Base-by-base conservation (phyloP, 1,284 basidiomycete species). In the Ceratobasidium papillatum region DNA sequence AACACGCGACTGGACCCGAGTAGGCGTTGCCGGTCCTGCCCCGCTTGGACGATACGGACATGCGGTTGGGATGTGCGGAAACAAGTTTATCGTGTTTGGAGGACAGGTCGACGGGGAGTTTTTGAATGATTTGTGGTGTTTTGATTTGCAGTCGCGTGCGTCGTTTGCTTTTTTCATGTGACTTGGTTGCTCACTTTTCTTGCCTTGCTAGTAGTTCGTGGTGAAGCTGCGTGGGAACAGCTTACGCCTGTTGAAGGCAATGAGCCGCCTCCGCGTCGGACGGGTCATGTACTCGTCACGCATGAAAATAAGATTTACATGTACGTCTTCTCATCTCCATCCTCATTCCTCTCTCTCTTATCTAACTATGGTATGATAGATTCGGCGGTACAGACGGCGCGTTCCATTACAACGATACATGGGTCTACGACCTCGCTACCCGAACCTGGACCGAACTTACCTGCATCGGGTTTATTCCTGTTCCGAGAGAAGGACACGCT, bases 371-470 rank as follows among this genome's bases (percentile, higher is more conserved):
- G 14, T 27, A 54, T 47, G 79, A 73, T 80, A 95, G 95, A 74
- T 99, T 99, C 79, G 98, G 98, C 61, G 98, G 98, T 68, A 99
- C 98, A 4, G 98, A 99, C 80, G 97, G 96, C 32, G 92, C 94
- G 81, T 99, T 95, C 83, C 98, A 99, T 82, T 99, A 99, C 85
- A 99, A 99, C 82, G 98, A 99, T 81, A 99, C 97, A 4, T 99
- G 98, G 98, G 88, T 91, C 32, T 99, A 95, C 82, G 96, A 98
- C 82, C 86, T 96, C 59, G 87, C 86, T 38, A 93, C 94, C 0
- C 88, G 89, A 75, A 88, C 84, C 62, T 99, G 98, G 98, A 88
- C 92, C 14, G 98, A 99, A 82, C 85, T 99, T 74, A 91, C 93
- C 51, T 99, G 98, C 83, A 99, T 99, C 74, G 98, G 98, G 1